Percentiles rank a stretch among this genome's conserved stretches.
Evolutionary conservation across 176 grass and related monocot species (phyloP).

Genomic region (Avena eriantha): DNA sequence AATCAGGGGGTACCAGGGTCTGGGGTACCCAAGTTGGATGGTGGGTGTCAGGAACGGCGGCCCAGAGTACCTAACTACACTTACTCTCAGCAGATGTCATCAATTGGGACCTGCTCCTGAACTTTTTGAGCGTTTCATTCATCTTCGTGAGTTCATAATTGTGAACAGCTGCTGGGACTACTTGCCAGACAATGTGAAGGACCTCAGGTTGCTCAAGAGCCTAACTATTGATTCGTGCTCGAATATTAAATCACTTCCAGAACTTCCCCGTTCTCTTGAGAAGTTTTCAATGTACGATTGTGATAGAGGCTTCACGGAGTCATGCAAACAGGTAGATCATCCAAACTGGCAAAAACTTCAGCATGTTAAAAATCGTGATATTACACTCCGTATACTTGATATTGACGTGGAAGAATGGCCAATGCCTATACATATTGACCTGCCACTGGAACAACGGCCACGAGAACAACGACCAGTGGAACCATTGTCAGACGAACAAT

Average conservation of each 20-base stretch:
- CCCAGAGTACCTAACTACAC: background rate
- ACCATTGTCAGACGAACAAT: no score
- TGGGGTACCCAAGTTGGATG: conserved; percentile 18
- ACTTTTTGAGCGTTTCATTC: background rate
- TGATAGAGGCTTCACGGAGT: background rate
- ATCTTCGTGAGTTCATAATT: background rate
- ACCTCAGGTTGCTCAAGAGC: background rate
- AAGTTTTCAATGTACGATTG: background rate
- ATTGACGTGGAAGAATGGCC: no score
- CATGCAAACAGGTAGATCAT: background rate
- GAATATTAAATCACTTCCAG: background rate
- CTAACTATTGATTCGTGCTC: background rate
- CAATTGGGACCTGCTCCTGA: background rate
- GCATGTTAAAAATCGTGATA: background rate
- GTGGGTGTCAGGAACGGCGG: no score
- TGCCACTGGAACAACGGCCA: no score
- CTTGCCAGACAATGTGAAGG: background rate
- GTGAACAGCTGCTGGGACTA: background rate
- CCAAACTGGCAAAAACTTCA: background rate
- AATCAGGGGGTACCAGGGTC: background rate
- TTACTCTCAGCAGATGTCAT: background rate
- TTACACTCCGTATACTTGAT: no score
- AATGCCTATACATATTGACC: no score
- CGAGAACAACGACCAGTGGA: no score
- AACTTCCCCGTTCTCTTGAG: background rate